Evolutionary conservation across 179 eudicot genomes (phyloP), one percentile per base, ranked within the genome.

Genomic region (Vitellaria paradoxa): DNA sequence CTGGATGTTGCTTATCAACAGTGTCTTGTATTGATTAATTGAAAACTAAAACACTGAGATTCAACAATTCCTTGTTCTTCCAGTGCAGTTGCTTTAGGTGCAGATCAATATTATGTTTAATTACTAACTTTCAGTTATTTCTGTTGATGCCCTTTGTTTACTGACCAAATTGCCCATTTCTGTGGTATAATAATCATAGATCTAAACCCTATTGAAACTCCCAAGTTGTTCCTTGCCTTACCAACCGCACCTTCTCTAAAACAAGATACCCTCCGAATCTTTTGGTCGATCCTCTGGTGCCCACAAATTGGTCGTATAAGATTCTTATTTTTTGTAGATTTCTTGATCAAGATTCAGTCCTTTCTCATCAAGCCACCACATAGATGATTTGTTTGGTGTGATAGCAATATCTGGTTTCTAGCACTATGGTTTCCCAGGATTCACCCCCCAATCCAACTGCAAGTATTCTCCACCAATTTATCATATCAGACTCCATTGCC

Each of bases 381-480:
- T 30, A 30, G 37, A 30, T 30, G 37, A 30, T 30, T 30, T 30
- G 37, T 30, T 30, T 30, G 37, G 37, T 30, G 37, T 30, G 1
- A 30, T 30, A 30, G 37, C 69, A 65, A 6, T 13, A 23, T 37
- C 9, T 37, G 20, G 40, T 12, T 7, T 23, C 61, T 30, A 78
- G 63, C 23, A 50, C 60, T 30, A 94, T 94, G 98, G 98, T 91
- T 83, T 88, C 91, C 73, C 86, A 86, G 77, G 91, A 88, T 40
- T 83, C 89, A 47, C 81, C 88, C 61, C 81, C 87, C 53, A 82
- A 82, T 81, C 83, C 91, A 60, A 80, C 79, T 65, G 83, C 92
- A 76, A 88, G 76, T 81, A 87, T 84, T 65, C 64, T 93, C 30
- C 98, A 93, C 77, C 91, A 90, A 21, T 92, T 93, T 80, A 74